These are phyloP conservation scores for Irpex sp. DNA, from an alignment of 1,284 basidiomycete genomes.

Conservation along the genomic window DNA sequence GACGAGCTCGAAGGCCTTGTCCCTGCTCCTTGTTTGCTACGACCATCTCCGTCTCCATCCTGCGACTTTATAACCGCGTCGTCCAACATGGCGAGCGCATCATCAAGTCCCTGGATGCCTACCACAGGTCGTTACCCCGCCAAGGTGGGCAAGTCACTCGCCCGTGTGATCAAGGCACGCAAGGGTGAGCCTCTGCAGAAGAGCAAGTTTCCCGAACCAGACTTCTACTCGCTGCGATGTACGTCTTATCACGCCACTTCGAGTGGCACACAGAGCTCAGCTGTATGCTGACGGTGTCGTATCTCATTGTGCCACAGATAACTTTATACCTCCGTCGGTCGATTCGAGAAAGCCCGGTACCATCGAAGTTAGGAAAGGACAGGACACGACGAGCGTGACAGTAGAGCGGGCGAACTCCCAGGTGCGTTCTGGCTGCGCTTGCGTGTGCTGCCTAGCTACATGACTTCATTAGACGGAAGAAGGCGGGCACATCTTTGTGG, in stretches of 20 bases:
- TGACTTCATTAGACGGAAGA: slow-evolving; percentile 36
- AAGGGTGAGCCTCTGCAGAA: slow-evolving; percentile 39
- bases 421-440: slow-evolving; percentile 33
- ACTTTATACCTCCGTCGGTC: slow-evolving; percentile 69
- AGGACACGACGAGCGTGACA: slow-evolving; percentile 45
- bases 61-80: slow-evolving; percentile 8
- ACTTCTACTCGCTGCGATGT: slow-evolving; percentile 75
- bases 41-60: slow-evolving; percentile 5
- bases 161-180: slow-evolving; percentile 56
- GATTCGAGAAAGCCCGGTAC: slow-evolving; percentile 60
- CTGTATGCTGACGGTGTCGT: neutral
- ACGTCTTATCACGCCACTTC: slow-evolving; percentile 24
- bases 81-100: slow-evolving; percentile 31
- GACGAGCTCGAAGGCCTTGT: neutral
- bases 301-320: slow-evolving; percentile 40
- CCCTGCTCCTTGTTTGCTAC: slow-evolving; percentile 1
- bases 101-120: slow-evolving; percentile 51
- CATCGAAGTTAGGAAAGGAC: slow-evolving; percentile 51
- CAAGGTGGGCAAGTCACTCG: slow-evolving; percentile 53
- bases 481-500: slow-evolving; percentile 50
- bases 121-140: slow-evolving; percentile 50
- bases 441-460: neutral
- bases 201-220: slow-evolving; percentile 48
- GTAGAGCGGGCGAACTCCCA: slow-evolving; percentile 63
- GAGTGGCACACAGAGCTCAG: neutral